Base-by-base conservation (phyloP, 225 moss, liverwort and hornwort species). In the Rhytidiadelphus loreus region DNA sequence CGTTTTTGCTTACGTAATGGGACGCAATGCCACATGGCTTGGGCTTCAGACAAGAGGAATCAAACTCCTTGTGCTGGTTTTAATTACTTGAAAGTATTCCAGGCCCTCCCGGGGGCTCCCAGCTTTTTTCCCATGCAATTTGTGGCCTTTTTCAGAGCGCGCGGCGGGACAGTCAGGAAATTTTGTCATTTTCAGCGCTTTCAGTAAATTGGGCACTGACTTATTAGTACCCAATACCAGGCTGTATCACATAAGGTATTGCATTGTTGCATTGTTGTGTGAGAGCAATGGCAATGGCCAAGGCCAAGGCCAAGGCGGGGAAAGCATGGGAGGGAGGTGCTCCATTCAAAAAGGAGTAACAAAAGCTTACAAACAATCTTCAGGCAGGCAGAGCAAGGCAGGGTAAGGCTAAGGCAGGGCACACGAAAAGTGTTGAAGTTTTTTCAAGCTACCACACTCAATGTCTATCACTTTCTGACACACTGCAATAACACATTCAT, bases 11-110 rank as follows among this genome's bases (percentile, higher is more conserved):
- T 52, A 7, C 18, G 16, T 57, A 56, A 79, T 56, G 11, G 3
- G 10, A 23, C 7, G 4, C 1, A 2, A 72, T 2, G 23, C 69
- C 69, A 50, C 28, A 79, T 86, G 86, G 77, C 86, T 55, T 77
- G 41, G 41, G 72, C 72, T 87, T 82, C 87, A 87, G 87, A 87
- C 87, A 72, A 62, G 81, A 52, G 87, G 87, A 87, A 82, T 87
- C 87, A 4, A 50, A 72, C 1, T 11, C 21, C 6, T 16, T 6
- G 12, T 6, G 21, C 6, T 48, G 48, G 15, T 55, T n/a, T n/a
- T 43, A 15, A 29, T 75, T 58, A 57, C 79, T 68, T 37, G 35
- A 46, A 87, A 87, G 80, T 46, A 87, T 72, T 71, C 71, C 8
- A n/a, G n/a, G n/a, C n/a, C n/a, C n/a, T n/a, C n/a, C 8, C 15